These are phyloP conservation scores for Saccharomyces hybrid DNA, from an alignment of 1,139 yeast species.

Conservation along the genomic window DNA sequence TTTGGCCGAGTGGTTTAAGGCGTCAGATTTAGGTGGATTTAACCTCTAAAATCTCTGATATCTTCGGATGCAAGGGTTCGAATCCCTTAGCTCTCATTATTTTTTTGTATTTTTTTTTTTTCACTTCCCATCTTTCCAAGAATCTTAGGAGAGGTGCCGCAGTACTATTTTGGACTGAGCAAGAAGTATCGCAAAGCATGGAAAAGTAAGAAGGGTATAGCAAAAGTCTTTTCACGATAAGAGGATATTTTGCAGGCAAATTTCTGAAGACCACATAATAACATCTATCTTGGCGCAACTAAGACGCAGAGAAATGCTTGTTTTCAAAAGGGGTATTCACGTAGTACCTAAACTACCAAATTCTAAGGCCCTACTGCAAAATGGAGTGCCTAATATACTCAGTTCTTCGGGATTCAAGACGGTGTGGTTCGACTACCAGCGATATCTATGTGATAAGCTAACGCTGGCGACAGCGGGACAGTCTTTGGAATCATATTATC, in stretches of 20 bases:
- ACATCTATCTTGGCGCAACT: background rate
- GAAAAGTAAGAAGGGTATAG: background rate
- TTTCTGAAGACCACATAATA: background rate
- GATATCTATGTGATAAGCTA: slow-evolving; percentile 55
- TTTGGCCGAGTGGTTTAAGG: slow-evolving; percentile 31
- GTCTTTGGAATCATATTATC: slow-evolving; percentile 66
- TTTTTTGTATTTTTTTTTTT: slow-evolving; percentile 11
- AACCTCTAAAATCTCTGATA: slow-evolving; percentile 22
- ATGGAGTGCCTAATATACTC: slow-evolving; percentile 69
- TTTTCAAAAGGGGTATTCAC: slow-evolving; percentile 39
- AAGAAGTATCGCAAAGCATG: background rate
- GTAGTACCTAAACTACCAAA: slow-evolving; percentile 53
- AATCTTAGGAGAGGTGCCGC: background rate
- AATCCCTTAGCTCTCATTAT: slow-evolving; percentile 28
- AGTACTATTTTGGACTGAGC: background rate
- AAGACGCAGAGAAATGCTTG: slow-evolving; percentile 8
- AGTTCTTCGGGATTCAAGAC: slow-evolving; percentile 57
- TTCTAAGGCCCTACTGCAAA: slow-evolving; percentile 34
- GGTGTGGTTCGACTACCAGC: slow-evolving; percentile 81
- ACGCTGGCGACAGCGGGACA: slow-evolving; percentile 74
- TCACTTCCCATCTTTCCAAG: background rate
- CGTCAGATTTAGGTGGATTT: slow-evolving; percentile 26
- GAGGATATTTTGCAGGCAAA: background rate
- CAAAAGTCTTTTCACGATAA: background rate
- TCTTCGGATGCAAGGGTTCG: slow-evolving; percentile 31